phyloP scores from a whole-genome alignment of 352 stramenopile genomes.

The Aphanomyces invadans region DNA sequence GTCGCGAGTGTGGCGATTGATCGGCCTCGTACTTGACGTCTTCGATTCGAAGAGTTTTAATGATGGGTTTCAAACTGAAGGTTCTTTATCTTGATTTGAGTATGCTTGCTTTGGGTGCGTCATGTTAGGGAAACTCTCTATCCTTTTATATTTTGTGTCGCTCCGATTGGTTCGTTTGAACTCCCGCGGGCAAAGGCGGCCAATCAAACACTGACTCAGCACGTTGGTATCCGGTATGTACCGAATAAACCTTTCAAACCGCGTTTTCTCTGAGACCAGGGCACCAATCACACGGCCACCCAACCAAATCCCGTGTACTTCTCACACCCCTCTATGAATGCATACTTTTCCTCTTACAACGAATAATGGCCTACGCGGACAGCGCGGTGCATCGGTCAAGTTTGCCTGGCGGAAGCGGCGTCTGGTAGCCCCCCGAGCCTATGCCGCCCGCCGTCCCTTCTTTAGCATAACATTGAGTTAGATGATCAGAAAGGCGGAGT shows the following conservation, averaged over 20 bases:
- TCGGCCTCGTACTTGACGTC: neutral
- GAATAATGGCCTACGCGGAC: neutral
- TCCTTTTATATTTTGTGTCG: neutral
- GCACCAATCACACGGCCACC: neutral
- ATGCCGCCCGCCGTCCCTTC: neutral
- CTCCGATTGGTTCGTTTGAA: neutral
- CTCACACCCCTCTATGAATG: neutral
- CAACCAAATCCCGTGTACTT: neutral
- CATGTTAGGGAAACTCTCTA: neutral
- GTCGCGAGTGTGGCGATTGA: too few species aligned
- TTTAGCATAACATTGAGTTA: neutral
- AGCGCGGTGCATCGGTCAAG: neutral
- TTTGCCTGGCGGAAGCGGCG: neutral
- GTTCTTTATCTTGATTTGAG: neutral
- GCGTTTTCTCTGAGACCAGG: conserved; percentile 3
- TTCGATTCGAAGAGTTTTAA: conserved; percentile 15
- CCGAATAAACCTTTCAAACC: neutral
- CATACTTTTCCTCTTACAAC: neutral
- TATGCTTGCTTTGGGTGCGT: neutral
- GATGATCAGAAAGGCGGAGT: neutral
- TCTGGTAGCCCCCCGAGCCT: neutral
- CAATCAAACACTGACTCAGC: neutral
- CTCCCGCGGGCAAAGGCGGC: neutral
- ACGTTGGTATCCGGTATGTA: neutral
- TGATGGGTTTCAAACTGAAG: neutral